Evolutionary conservation across 2,329 filamentous ascomycete genomes (phyloP).

Genomic region (Monosporascus sp.): DNA sequence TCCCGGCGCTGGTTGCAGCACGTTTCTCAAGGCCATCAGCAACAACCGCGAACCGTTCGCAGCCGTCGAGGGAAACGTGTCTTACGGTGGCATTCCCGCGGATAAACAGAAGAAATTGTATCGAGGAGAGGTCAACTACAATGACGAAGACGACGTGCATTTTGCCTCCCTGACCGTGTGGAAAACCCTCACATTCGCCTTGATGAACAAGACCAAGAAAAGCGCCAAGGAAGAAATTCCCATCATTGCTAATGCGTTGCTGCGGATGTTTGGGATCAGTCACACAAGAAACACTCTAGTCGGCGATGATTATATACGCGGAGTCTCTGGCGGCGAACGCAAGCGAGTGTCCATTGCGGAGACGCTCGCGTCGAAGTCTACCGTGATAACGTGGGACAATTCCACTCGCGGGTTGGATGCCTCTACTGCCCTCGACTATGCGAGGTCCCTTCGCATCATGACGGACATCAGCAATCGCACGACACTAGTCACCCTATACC

Average conservation of each 20-base stretch:
- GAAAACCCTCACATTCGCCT: slow-evolving; percentile 70
- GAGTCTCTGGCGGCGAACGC: slow-evolving; percentile 74
- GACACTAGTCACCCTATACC: slow-evolving; percentile 38
- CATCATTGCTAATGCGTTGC: slow-evolving; percentile 62
- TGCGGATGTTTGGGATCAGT: slow-evolving; percentile 73
- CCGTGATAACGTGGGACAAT: slow-evolving; percentile 76
- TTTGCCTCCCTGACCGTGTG: slow-evolving; percentile 70
- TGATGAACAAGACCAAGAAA: slow-evolving; percentile 71
- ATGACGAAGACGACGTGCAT: slow-evolving; percentile 71
- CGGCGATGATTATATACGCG: slow-evolving; percentile 66
- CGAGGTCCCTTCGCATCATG: slow-evolving; percentile 64
- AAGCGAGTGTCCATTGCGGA: slow-evolving; percentile 79
- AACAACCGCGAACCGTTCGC: slow-evolving; percentile 65
- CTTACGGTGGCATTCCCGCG: slow-evolving; percentile 66
- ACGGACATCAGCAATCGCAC: slow-evolving; percentile 67
- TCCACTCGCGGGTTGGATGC: slow-evolving; percentile 75
- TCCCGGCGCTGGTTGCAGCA: slow-evolving; percentile 70
- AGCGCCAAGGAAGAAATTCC: slow-evolving; percentile 58
- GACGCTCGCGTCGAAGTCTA: slow-evolving; percentile 66
- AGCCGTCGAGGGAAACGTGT: slow-evolving; percentile 62
- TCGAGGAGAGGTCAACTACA: slow-evolving; percentile 73
- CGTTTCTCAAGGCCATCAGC: slow-evolving; percentile 69
- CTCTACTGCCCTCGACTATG: slow-evolving; percentile 73
- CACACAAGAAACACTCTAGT: slow-evolving; percentile 72
- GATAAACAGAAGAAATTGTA: slow-evolving; percentile 63